These are phyloP conservation scores for Phytophthora idaei DNA, from an alignment of 352 stramenopile species.

Conservation along the genomic window DNA sequence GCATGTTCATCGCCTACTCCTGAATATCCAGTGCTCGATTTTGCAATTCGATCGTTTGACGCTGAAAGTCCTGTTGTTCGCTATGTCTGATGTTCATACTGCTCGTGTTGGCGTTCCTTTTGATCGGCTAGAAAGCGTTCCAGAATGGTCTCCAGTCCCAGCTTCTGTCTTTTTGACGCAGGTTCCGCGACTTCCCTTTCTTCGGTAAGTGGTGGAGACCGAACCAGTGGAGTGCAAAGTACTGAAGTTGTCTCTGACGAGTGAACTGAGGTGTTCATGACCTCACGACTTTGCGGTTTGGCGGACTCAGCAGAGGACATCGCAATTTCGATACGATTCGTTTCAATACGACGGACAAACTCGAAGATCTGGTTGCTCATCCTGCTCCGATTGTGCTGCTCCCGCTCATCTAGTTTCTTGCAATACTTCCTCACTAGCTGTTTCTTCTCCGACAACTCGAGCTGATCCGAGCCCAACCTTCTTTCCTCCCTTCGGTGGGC, in stretches of 20 bases:
- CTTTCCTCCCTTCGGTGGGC: too few relatives aligned
- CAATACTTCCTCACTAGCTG: slow-evolving; percentile 22
- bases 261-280: too few relatives aligned
- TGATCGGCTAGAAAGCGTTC: slow-evolving; percentile 24
- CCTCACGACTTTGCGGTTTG: too few relatives aligned
- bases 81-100: slow-evolving; percentile 16
- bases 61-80: slow-evolving; percentile 26
- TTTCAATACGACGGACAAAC: too few relatives aligned
- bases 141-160: slow-evolving; percentile 24
- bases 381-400: not conserved
- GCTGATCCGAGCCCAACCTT: not conserved
- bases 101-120: slow-evolving; percentile 16
- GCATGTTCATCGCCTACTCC: slow-evolving; percentile 35
- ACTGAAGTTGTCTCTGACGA: too few relatives aligned
- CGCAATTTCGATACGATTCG: too few relatives aligned
- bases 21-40: slow-evolving; percentile 31
- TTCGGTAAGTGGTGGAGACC: not conserved
- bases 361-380: too few relatives aligned
- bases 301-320: too few relatives aligned
- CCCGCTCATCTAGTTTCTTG: slow-evolving; percentile 9
- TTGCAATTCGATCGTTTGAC: slow-evolving; percentile 18
- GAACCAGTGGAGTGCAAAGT: not conserved
- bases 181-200: not conserved
- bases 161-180: slow-evolving; percentile 22
- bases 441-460: slow-evolving; percentile 20